These are phyloP conservation scores for Globisporangium ultimum DNA, from an alignment of 352 stramenopile species.

Conservation along the genomic window DNA sequence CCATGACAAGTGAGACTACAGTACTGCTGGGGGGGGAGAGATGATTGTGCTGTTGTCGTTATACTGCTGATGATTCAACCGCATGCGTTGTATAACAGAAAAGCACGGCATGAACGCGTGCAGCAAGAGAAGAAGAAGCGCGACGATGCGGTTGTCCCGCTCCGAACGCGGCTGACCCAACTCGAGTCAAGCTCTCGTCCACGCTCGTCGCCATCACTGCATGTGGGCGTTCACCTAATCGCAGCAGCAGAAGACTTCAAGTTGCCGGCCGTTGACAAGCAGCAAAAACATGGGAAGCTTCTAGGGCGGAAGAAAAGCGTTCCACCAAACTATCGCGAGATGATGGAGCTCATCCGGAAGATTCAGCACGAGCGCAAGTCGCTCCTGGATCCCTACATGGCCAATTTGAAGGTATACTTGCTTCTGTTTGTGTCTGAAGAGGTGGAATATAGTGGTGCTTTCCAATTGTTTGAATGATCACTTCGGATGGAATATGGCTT, in stretches of 20 bases:
- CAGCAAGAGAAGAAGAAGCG: constrained; percentile 32
- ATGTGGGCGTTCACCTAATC: constrained; percentile 1
- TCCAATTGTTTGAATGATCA: too few species aligned
- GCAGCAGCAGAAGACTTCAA: not conserved
- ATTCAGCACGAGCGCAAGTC: constrained; percentile 32
- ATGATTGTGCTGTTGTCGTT: not conserved
- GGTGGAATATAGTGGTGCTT: not conserved
- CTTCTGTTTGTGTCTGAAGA: not conserved
- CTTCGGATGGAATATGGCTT: too few species aligned
- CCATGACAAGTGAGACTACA: constrained; percentile 40
- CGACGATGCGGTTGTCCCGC: constrained; percentile 18
- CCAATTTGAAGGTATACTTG: constrained; percentile 47
- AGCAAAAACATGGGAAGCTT: too few species aligned
- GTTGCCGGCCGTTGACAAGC: not conserved
- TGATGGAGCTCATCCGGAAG: constrained; percentile 40
- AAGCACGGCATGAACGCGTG: constrained; percentile 39
- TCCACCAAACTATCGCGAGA: constrained; percentile 28
- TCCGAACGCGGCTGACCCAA: constrained; percentile 26
- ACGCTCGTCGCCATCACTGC: not conserved
- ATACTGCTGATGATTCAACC: constrained; percentile 7
- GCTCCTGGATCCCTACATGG: constrained; percentile 45
- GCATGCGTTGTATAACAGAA: constrained; percentile 16
- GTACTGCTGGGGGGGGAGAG: too few species aligned
- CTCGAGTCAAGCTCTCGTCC: constrained; percentile 20
- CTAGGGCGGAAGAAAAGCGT: constrained; percentile 1